Evolutionary conservation across 2,329 filamentous ascomycete genomes (phyloP).

Genomic region (Ophiostoma perfectum): DNA sequence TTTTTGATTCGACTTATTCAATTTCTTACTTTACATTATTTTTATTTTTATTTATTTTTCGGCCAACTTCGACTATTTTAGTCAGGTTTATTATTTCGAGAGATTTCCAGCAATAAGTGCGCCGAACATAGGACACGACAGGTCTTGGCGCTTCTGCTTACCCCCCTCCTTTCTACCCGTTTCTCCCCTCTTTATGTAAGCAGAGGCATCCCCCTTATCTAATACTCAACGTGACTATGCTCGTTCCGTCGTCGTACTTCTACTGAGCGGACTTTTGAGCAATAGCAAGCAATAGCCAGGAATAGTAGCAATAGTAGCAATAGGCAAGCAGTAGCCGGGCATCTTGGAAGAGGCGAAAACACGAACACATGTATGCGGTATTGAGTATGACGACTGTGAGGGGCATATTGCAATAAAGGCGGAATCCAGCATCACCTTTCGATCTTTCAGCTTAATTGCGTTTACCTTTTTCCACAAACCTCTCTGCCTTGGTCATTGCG

Average conservation of each 20-base stretch:
- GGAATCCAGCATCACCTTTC: background rate
- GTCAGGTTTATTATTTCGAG: background rate
- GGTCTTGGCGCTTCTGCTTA: background rate
- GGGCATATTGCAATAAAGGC: background rate
- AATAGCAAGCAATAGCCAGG: background rate
- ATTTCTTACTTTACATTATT: background rate
- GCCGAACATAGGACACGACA: background rate
- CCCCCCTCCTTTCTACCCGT: background rate
- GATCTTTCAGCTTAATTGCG: background rate
- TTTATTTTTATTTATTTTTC: background rate
- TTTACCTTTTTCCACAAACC: background rate
- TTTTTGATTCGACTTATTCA: background rate
- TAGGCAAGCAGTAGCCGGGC: background rate
- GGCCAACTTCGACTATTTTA: background rate
- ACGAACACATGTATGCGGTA: background rate
- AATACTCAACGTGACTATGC: background rate
- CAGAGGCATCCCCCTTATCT: background rate
- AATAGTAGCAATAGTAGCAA: background rate
- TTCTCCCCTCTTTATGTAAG: background rate
- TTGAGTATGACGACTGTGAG: background rate
- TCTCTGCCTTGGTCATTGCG: background rate
- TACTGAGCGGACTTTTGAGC: background rate
- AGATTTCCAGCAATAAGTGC: background rate
- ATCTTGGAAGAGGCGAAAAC: slow-evolving; percentile 6
- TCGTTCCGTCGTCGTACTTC: background rate